Conservation (phyloP, 2,329 filamentous ascomycete species). For the Orbilia ellipsospora region DNA sequence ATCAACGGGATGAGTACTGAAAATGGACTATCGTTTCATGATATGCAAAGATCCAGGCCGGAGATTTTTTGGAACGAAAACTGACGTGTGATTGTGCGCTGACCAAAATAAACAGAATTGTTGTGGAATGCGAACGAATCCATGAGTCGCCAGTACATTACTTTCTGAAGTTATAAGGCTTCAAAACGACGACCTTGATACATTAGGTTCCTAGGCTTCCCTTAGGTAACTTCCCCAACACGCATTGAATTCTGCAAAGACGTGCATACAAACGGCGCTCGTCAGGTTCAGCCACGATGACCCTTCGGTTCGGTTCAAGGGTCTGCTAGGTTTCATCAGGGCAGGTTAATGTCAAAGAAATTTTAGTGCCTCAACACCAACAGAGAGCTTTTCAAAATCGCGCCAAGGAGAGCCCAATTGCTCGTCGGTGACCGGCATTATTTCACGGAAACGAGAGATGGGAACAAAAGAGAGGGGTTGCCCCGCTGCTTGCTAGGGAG, state of each 20-base stretch:
- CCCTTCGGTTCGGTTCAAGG: background rate
- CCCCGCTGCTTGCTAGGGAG: slow-evolving; percentile 25
- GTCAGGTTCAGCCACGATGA: too few species aligned
- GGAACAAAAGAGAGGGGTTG: slow-evolving; percentile 34
- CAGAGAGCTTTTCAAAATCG: slow-evolving; percentile 7
- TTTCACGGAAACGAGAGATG: slow-evolving; percentile 23
- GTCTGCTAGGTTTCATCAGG: background rate
- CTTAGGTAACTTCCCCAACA: too few species aligned
- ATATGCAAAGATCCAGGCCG: slow-evolving; percentile 43
- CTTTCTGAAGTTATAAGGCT: background rate
- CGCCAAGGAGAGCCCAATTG: slow-evolving; percentile 23
- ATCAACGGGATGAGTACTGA: slow-evolving; percentile 1
- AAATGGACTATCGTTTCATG: slow-evolving; percentile 38
- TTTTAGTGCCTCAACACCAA: background rate
- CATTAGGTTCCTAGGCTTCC: background rate
- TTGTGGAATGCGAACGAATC: background rate
- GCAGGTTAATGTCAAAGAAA: slow-evolving; percentile 27
- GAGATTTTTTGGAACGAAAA: slow-evolving; percentile 11
- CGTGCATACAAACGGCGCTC: too few species aligned
- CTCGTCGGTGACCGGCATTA: slow-evolving; percentile 24
- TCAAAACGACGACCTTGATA: background rate
- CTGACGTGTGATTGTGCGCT: slow-evolving; percentile 13
- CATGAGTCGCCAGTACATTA: background rate
- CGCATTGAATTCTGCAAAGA: too few species aligned
- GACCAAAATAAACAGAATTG: background rate